A percentile compares a stretch with the other conserved stretches of the same genome.
Conservation (phyloP, 768 basidiomycete species). For the Termitomyces titanicus region DNA sequence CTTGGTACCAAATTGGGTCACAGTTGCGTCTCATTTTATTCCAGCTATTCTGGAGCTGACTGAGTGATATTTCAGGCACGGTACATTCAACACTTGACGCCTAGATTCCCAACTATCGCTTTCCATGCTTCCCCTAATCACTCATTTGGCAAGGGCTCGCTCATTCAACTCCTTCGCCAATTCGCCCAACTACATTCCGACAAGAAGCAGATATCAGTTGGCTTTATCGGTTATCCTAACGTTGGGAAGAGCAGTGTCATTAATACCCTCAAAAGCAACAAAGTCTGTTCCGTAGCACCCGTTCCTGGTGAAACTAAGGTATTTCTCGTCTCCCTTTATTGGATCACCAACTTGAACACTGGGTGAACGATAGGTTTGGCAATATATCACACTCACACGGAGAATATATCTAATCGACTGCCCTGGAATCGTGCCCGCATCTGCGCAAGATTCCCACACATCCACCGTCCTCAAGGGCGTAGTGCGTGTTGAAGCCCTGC, state of each 20-base stretch:
- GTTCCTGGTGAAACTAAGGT: conserved; percentile 97
- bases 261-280: conserved; percentile 97
- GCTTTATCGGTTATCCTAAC: conserved; percentile 97
- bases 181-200: conserved; percentile 97
- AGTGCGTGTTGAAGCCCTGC: conserved; percentile 90
- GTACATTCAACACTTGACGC: conserved; percentile 93
- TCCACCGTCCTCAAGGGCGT: conserved; percentile 95
- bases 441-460: conserved; percentile 86
- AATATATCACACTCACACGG: conserved; percentile 96
- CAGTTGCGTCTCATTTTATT: conserved; percentile 51
- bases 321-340: conserved; percentile 14
- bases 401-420: conserved; percentile 99
- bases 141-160: conserved; percentile 97
- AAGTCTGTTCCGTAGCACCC: conserved; percentile 95
- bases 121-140: conserved; percentile 99
- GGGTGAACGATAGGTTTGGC: conserved; percentile 68
- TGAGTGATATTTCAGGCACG: conserved; percentile 58
- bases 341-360: conserved; percentile 10
- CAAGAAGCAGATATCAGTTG: conserved; percentile 99
- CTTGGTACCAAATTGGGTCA: conserved; percentile 98
- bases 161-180: conserved; percentile 94
- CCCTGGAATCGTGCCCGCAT: conserved; percentile 95
- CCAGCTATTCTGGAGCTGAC: conserved; percentile 3
- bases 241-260: conserved; percentile 97
- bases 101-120: conserved; percentile 93